phyloP scores from a whole-genome alignment of 2,329 filamentous ascomycete genomes.

The Phialophora tarda region DNA sequence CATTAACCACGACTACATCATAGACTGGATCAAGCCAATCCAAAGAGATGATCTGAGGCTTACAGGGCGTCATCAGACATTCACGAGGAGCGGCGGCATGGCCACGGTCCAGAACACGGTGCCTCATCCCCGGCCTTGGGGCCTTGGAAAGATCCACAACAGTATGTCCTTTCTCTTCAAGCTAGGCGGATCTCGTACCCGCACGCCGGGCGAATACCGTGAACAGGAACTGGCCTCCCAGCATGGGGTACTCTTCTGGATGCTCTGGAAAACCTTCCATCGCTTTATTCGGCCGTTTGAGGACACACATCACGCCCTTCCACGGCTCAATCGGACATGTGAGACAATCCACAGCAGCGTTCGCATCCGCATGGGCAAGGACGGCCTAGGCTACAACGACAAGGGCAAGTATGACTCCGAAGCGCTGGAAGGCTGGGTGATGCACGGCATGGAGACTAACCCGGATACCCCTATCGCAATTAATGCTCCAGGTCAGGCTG shows the following conservation, averaged over 20 bases:
- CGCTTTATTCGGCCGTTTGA: constrained; percentile 12
- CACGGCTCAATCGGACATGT: constrained; percentile 57
- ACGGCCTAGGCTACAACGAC: constrained; percentile 60
- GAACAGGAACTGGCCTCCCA: constrained; percentile 33
- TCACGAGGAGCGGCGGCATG: constrained; percentile 20
- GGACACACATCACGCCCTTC: constrained; percentile 9
- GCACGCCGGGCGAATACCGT: constrained; percentile 40
- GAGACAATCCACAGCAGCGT: constrained; percentile 63
- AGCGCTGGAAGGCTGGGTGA: constrained; percentile 43
- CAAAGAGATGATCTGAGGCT: constrained; percentile 19
- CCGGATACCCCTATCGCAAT: constrained; percentile 36
- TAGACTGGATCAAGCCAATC: constrained; percentile 28
- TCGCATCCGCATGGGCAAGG: constrained; percentile 58
- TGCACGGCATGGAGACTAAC: constrained; percentile 29
- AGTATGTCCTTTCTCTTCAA: constrained; percentile 37
- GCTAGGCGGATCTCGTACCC: constrained; percentile 35
- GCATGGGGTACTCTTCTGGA: constrained; percentile 34
- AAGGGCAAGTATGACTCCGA: constrained; percentile 54
- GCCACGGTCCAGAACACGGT: constrained; percentile 26
- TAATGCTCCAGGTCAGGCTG: constrained; percentile 34
- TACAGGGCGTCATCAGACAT: constrained; percentile 17
- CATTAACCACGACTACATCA: constrained; percentile 38
- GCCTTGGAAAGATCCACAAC: constrained; percentile 40
- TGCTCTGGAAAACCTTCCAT: constrained; percentile 25
- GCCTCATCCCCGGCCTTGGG: constrained; percentile 35